phyloP scores from a whole-genome alignment of 768 basidiomycete genomes.

The Suillus spraguei region DNA sequence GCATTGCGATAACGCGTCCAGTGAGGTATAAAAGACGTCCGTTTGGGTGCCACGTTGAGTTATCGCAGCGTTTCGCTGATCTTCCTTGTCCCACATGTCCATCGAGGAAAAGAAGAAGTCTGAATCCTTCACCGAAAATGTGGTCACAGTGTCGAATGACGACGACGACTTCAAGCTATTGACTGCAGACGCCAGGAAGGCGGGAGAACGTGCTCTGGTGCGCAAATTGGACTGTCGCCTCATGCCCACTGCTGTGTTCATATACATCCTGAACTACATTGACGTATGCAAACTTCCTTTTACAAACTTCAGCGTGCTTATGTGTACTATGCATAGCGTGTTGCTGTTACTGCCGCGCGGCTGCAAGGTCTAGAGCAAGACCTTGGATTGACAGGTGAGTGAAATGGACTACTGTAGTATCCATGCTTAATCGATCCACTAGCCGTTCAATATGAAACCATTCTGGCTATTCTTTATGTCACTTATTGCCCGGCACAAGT shows the following conservation, averaged over 20 bases:
- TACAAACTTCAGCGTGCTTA: background rate
- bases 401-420: background rate
- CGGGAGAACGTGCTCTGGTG: constrained; percentile 26
- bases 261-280: constrained; percentile 31
- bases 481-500: constrained; percentile 58
- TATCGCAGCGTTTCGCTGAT: background rate
- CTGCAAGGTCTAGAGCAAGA: constrained; percentile 43
- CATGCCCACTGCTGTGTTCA: constrained; percentile 29
- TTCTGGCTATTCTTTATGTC: constrained; percentile 56
- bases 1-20: background rate
- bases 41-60: background rate
- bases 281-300: constrained; percentile 17
- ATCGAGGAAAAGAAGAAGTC: constrained; percentile 14
- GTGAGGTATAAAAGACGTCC: constrained; percentile 8
- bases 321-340: constrained; percentile 29
- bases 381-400: constrained; percentile 35
- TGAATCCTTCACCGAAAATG: constrained; percentile 15
- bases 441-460: constrained; percentile 56
- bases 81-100: constrained; percentile 13
- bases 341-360: constrained; percentile 40
- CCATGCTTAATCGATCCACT: background rate
- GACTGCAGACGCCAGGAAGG: constrained; percentile 15
- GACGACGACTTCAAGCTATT: constrained; percentile 18
- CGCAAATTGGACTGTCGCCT: constrained; percentile 32
- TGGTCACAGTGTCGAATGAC: background rate